These are phyloP conservation scores for Mariannaea elegans DNA, from an alignment of 2,329 filamentous ascomycete species.

Conservation along the genomic window DNA sequence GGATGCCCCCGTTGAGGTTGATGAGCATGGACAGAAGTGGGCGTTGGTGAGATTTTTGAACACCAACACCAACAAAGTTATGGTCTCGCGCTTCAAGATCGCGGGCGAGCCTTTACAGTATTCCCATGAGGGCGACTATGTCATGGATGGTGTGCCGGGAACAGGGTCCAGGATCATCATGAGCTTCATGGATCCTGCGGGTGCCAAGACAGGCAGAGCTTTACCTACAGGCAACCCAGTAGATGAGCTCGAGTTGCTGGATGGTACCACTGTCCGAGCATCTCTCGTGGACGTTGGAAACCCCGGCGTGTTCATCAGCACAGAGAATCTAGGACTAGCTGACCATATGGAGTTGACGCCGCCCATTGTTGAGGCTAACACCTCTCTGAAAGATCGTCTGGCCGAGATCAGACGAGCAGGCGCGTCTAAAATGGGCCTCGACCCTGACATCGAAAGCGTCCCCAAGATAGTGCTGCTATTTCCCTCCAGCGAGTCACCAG, in stretches of 20 bases:
- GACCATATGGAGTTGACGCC: conserved; percentile 62
- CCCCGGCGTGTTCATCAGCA: conserved; percentile 69
- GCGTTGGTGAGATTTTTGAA: conserved; percentile 70
- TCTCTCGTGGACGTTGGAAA: conserved; percentile 72
- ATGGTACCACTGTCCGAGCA: conserved; percentile 51
- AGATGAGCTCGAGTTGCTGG: conserved; percentile 56
- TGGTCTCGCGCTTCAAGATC: conserved; percentile 66
- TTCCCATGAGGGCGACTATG: conserved; percentile 58
- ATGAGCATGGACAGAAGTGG: conserved; percentile 40
- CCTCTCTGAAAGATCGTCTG: conserved; percentile 54
- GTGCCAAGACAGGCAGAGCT: conserved; percentile 67
- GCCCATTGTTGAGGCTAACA: conserved; percentile 58
- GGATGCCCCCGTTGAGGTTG: conserved; percentile 26
- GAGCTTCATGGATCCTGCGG: conserved; percentile 69
- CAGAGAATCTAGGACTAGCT: conserved; percentile 57
- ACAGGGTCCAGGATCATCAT: conserved; percentile 65
- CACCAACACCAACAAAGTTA: conserved; percentile 75
- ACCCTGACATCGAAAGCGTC: conserved; percentile 56
- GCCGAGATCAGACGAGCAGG: conserved; percentile 66
- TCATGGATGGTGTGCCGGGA: conserved; percentile 71
- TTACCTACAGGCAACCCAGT: conserved; percentile 60
- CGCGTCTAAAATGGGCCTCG: conserved; percentile 69
- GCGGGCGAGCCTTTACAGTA: conserved; percentile 46
- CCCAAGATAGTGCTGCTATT: conserved; percentile 68
- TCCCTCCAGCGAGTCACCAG: conserved; percentile 42